Percentiles rank a stretch among this genome's conserved stretches.
Evolutionary conservation across 2,329 filamentous ascomycete genomes (phyloP).

Genomic region (Ceratocystis harringtonii): DNA sequence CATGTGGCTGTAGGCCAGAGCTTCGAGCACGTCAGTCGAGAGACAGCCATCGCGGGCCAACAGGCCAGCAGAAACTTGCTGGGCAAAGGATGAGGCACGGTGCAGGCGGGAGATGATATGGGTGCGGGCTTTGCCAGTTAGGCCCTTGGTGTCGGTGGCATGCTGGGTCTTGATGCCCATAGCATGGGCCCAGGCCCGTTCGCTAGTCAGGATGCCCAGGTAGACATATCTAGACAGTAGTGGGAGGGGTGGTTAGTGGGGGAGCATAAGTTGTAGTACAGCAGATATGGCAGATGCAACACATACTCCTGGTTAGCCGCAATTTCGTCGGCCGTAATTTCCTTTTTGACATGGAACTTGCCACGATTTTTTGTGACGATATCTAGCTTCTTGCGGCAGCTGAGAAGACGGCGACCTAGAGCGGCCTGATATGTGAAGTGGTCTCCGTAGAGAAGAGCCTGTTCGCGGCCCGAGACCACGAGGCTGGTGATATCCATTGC

Average conservation of each 20-base stretch:
- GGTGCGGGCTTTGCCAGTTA: constrained; percentile 63
- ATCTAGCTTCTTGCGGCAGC: constrained; percentile 69
- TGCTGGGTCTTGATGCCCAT: constrained; percentile 86
- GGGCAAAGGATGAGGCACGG: constrained; percentile 60
- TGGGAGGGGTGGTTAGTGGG: neutral
- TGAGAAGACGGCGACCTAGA: constrained; percentile 66
- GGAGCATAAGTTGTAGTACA: neutral
- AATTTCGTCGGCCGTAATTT: constrained; percentile 61
- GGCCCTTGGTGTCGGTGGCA: constrained; percentile 62
- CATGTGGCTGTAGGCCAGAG: constrained; percentile 65
- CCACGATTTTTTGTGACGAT: constrained; percentile 71
- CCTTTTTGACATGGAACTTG: constrained; percentile 61
- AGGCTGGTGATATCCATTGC: constrained; percentile 83
- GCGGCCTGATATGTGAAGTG: constrained; percentile 72
- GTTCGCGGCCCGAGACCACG: constrained; percentile 62
- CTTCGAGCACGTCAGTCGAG: constrained; percentile 63
- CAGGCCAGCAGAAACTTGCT: constrained; percentile 51
- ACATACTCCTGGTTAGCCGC: constrained; percentile 59
- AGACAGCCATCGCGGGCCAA: constrained; percentile 42
- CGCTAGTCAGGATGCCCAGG: constrained; percentile 70
- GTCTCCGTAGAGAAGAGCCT: constrained; percentile 75
- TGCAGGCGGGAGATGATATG: constrained; percentile 79
- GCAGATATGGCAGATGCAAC: neutral
- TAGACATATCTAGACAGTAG: constrained; percentile 47
- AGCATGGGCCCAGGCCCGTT: constrained; percentile 87